Evolutionary conservation across 495 filamentous ascomycete species (phyloP).

Genomic region (Aspergillus diversus): DNA sequence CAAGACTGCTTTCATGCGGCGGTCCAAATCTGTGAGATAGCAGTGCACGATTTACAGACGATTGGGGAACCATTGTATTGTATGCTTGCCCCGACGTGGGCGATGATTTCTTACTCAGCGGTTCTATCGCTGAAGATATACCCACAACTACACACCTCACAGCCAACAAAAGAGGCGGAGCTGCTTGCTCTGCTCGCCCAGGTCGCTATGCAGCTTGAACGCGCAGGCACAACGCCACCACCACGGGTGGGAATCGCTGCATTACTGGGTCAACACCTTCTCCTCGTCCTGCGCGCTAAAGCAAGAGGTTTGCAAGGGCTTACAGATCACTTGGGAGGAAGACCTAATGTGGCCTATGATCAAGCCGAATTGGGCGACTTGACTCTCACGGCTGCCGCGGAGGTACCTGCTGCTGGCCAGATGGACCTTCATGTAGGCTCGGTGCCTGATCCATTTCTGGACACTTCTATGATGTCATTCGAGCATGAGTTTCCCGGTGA

Average conservation of each 20-base stretch:
- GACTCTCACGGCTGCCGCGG: neutral
- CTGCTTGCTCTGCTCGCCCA: conserved; percentile 29
- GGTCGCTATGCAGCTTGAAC: conserved; percentile 30
- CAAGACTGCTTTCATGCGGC: conserved; percentile 47
- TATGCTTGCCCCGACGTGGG: conserved; percentile 39
- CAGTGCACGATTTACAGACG: conserved; percentile 28
- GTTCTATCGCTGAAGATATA: conserved; percentile 31
- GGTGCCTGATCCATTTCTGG: conserved; percentile 23
- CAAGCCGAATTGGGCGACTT: neutral
- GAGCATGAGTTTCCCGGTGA: conserved; percentile 23
- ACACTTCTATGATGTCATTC: conserved; percentile 13
- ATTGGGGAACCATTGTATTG: conserved; percentile 34
- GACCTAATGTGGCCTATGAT: neutral
- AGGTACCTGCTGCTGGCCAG: neutral
- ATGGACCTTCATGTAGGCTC: conserved; percentile 9
- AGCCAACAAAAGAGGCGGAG: conserved; percentile 24
- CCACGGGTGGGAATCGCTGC: conserved; percentile 34
- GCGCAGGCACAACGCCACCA: conserved; percentile 29
- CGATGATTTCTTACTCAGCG: conserved; percentile 35
- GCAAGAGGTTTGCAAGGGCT: conserved; percentile 1
- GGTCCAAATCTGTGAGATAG: conserved; percentile 33
- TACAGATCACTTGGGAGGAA: neutral
- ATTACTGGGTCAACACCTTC: conserved; percentile 32
- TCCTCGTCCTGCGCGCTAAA: conserved; percentile 26
- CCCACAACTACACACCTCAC: conserved; percentile 20